A percentile compares a stretch with the other conserved stretches of the same genome.
phyloP scores from a whole-genome alignment of 2,329 filamentous ascomycete species.

The Trichoderma atrobrunneum region DNA sequence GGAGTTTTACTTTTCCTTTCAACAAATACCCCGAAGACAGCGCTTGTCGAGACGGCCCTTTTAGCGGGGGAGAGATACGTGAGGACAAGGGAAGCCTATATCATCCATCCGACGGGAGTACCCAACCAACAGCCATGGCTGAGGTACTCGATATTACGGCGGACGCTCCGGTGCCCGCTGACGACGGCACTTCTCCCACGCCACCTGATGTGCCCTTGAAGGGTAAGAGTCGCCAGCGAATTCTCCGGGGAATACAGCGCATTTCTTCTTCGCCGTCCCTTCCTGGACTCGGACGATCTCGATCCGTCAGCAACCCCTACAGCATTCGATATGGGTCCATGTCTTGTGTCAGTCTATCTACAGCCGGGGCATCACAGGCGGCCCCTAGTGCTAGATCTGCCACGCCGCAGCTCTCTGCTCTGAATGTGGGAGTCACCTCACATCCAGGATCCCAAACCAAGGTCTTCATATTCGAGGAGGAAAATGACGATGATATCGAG shows the following conservation, averaged over 20 bases:
- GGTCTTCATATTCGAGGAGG: slow-evolving; percentile 38
- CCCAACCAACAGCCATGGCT: slow-evolving; percentile 6
- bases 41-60: background rate
- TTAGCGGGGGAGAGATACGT: background rate
- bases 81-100: background rate
- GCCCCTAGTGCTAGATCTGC: slow-evolving; percentile 30
- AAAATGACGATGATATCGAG: slow-evolving; percentile 37
- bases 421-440: slow-evolving; percentile 35
- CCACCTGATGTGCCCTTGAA: slow-evolving; percentile 42
- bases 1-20: background rate
- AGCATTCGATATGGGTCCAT: slow-evolving; percentile 46
- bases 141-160: background rate
- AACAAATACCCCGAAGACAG: background rate
- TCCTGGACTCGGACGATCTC: slow-evolving; percentile 58
- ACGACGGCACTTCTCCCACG: slow-evolving; percentile 22
- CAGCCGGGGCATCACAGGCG: slow-evolving; percentile 32
- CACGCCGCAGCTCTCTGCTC: slow-evolving; percentile 42
- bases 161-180: slow-evolving; percentile 27
- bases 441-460: slow-evolving; percentile 39
- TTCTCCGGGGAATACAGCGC: slow-evolving; percentile 72
- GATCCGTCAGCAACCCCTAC: slow-evolving; percentile 69
- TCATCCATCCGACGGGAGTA: background rate
- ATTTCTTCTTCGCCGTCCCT: slow-evolving; percentile 80
- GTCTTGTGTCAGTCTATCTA: slow-evolving; percentile 54
- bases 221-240: slow-evolving; percentile 64